phyloP scores from a whole-genome alignment of 495 filamentous ascomycete species.

The Ramalina peruviana region DNA sequence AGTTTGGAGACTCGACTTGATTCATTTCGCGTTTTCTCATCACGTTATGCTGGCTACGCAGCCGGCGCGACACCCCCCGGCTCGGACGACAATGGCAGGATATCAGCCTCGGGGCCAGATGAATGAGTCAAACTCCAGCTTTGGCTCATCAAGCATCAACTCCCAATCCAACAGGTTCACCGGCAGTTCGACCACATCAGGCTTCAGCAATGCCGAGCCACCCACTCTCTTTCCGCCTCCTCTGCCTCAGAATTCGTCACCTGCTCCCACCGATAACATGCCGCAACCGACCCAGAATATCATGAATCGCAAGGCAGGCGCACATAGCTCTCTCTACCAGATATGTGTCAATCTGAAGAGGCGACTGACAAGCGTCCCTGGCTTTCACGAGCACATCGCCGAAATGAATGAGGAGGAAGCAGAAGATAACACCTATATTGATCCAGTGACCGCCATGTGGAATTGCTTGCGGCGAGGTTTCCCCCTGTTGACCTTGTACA shows the following conservation, averaged over 20 bases:
- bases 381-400: conserved; percentile 55
- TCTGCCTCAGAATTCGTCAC: conserved; percentile 5
- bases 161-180: conserved; percentile 3
- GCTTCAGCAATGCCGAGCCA: conserved; percentile 4
- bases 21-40: too few species aligned
- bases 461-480: conserved; percentile 70
- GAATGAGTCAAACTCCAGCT: conserved; percentile 10
- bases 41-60: conserved; percentile 15
- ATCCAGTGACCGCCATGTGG: conserved; percentile 87
- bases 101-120: conserved; percentile 13
- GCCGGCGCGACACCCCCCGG: conserved; percentile 6
- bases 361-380: conserved; percentile 68
- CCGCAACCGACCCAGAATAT: conserved; percentile 49
- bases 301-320: conserved; percentile 86
- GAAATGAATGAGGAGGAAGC: conserved; percentile 52
- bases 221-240: conserved; percentile 10
- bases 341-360: conserved; percentile 75
- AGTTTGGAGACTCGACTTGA: too few species aligned
- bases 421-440: conserved; percentile 39
- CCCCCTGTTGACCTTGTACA: conserved; percentile 81
- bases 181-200: conserved; percentile 2
- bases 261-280: conserved; percentile 1
- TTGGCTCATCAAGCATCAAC: conserved; percentile 2
- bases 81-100: conserved; percentile 14
- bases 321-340: conserved; percentile 80